Conservation (phyloP, 306 rosid genomes). For the Bauhinia variegata region DNA sequence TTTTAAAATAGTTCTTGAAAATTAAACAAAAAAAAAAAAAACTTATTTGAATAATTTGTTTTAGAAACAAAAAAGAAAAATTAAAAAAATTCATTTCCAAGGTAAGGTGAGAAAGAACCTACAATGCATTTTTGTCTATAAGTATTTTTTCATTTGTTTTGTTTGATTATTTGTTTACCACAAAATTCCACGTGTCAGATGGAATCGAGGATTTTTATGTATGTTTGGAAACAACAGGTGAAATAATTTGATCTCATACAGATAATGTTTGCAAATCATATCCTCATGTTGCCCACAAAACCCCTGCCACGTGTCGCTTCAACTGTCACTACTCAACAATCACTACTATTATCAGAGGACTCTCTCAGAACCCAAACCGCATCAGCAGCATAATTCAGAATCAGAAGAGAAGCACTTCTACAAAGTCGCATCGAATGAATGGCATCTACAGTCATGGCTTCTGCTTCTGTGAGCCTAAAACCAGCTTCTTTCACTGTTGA, state of each 20-base stretch:
- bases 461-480: conserved; percentile 75
- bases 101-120: no score
- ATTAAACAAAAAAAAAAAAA: no score
- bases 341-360: conserved; percentile 22
- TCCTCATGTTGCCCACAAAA: conserved; percentile 55
- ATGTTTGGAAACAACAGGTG: conserved; percentile 11
- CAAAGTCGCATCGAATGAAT: conserved; percentile 38
- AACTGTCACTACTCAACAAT: conserved; percentile 40
- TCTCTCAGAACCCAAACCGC: neutral
- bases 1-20: no score
- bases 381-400: neutral
- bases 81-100: no score
- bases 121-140: no score
- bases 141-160: no score
- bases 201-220: conserved; percentile 35
- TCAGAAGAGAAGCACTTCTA: neutral
- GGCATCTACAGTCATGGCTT: conserved; percentile 95
- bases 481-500: conserved; percentile 70
- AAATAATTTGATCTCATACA: conserved; percentile 18
- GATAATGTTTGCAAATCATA: conserved; percentile 73
- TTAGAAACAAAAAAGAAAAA: no score
- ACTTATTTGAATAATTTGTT: no score
- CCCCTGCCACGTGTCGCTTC: conserved; percentile 61
- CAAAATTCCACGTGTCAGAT: conserved; percentile 45
- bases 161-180: neutral